A percentile compares a stretch with the other conserved stretches of the same genome.
Conservation (phyloP, 805 yeast species). For the Candida ulmi region DNA sequence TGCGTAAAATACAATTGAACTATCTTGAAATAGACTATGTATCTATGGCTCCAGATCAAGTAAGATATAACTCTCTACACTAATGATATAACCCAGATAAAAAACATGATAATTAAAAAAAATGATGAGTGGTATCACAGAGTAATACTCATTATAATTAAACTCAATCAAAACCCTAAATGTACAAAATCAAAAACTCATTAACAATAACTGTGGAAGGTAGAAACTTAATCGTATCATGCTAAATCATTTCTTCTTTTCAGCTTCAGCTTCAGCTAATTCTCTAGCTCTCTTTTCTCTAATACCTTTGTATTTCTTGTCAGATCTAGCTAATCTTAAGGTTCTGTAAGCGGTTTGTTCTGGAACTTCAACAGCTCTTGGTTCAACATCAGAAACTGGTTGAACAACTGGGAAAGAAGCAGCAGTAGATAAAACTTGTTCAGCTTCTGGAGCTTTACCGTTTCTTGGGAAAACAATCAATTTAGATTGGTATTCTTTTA, state of each 20-base stretch:
- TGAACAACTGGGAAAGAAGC: conserved; percentile 90
- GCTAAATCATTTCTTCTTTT: conserved; percentile 83
- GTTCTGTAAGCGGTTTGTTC: conserved; percentile 85
- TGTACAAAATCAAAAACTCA: conserved; percentile 3
- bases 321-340: conserved; percentile 91
- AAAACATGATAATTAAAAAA: neutral
- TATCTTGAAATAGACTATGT: too few species aligned
- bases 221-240: neutral
- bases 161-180: neutral
- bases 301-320: conserved; percentile 89
- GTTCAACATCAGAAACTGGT: conserved; percentile 61
- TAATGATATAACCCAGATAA: neutral
- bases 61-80: too few species aligned
- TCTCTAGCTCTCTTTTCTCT: conserved; percentile 98
- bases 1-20: too few species aligned
- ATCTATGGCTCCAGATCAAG: too few species aligned
- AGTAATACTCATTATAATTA: neutral
- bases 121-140: neutral
- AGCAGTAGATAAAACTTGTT: conserved; percentile 69
- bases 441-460: conserved; percentile 74
- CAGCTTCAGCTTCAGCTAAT: conserved; percentile 99
- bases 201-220: neutral
- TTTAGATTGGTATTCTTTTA: conserved; percentile 93
- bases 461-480: conserved; percentile 94
- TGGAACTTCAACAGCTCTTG: conserved; percentile 78